Evolutionary conservation across 192 early-diverging fungal genomes (phyloP), one percentile per base, ranked within the genome.

Genomic region (Coemansia reversa): DNA sequence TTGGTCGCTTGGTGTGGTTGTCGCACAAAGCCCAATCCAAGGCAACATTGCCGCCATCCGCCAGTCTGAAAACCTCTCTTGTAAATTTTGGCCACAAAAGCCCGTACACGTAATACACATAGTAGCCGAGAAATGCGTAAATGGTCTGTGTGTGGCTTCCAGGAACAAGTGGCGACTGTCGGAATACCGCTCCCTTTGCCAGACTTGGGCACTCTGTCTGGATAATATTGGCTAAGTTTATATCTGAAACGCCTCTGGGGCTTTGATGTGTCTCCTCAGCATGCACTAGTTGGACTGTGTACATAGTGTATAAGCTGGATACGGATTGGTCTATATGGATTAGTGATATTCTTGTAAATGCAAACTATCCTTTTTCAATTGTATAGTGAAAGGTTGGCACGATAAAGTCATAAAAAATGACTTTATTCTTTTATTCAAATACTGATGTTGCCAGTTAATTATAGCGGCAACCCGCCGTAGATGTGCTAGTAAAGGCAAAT

Each of bases 41-140:
- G 7, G 91, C 83, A 57, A 93, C 75, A 20, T 86, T 85, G 51
- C 96, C 96, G 22, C 94, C 94, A 61, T 98, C 94, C 2, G 87
- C 86, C 7, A 92, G 84, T n/a, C 60, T n/a, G 5, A 91, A 70
- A 14, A 83, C 60, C n/a, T 90, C 84, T 11, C 89, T 80, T 47
- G 69, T 67, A 53, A 75, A 70, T 45, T 27, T 59, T 27, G 71
- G 70, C 20, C 29, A 55, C 11, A 70, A 4, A n/a, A 74, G 56
- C 35, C 69, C 69, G 45, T 84, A 72, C 7, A 82, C 57, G 18
- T 87, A 66, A 33, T 90, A 87, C 23, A 76, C 75, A 42, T 63
- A 71, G 64, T 58, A 67, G 16, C 65, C 76, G 7, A 76, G 61
- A n/a, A 81, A 81, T 28, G 79, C 69, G 27, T 65, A 74, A 16